Conservation (phyloP, 768 basidiomycete species). For the Auriculariales sp. region DNA sequence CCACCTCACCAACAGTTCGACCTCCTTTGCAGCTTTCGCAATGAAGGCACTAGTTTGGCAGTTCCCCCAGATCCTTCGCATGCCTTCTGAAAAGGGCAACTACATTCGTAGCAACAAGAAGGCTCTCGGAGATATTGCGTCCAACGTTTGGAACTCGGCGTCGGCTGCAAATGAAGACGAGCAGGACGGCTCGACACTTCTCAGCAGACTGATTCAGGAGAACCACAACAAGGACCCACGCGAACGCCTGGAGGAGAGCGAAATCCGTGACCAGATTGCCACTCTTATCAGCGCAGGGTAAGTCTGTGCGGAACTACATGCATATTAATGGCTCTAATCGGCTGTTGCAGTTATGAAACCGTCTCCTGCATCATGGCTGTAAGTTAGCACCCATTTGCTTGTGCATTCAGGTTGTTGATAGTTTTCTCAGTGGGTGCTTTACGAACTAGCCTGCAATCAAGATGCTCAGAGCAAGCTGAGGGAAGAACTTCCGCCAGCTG, state of each 20-base stretch:
- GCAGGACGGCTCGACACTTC: conserved; percentile 1
- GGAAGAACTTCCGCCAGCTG: conserved; percentile 30
- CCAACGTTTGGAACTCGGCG: conserved; percentile 4
- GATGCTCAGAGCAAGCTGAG: conserved; percentile 41
- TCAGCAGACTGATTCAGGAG: background rate
- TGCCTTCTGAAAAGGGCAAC: conserved; percentile 6
- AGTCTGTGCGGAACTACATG: background rate
- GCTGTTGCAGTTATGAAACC: conserved; percentile 30
- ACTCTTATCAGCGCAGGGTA: conserved; percentile 4
- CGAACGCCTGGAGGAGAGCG: conserved; percentile 4
- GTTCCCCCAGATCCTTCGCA: conserved; percentile 6
- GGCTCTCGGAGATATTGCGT: conserved; percentile 6
- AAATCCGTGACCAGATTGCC: conserved; percentile 7
- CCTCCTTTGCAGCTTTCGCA: background rate
- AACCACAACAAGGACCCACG: background rate
- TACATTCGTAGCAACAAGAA: conserved; percentile 4
- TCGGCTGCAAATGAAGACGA: conserved; percentile 1
- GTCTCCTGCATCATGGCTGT: conserved; percentile 19
- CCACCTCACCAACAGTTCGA: conserved; percentile 8
- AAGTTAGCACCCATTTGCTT: too few relatives aligned
- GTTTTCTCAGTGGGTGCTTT: conserved; percentile 42
- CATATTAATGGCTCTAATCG: conserved; percentile 6
- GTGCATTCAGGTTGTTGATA: conserved; percentile 1
- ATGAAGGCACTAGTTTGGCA: conserved; percentile 5
- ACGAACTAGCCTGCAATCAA: conserved; percentile 39